These are phyloP conservation scores for Candida sojae DNA, from an alignment of 1,139 yeast genomes.

Conservation along the genomic window DNA sequence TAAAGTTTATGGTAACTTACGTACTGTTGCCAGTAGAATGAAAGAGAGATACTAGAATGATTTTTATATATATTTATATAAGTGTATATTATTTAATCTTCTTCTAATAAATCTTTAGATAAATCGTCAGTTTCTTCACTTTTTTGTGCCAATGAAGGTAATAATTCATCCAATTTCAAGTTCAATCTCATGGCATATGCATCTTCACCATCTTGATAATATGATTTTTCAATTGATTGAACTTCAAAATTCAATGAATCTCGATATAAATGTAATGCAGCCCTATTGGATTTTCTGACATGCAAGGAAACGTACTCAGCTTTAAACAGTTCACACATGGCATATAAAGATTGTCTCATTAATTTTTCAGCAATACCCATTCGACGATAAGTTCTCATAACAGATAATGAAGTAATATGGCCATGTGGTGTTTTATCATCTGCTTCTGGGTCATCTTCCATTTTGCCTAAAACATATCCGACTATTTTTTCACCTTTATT, in stretches of 20 bases:
- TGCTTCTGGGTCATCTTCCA: slow-evolving; percentile 91
- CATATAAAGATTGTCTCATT: slow-evolving; percentile 82
- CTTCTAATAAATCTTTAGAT: slow-evolving; percentile 35
- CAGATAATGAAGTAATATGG: slow-evolving; percentile 90
- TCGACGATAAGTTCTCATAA: slow-evolving; percentile 92
- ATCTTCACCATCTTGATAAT: slow-evolving; percentile 97
- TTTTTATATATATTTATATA: not conserved
- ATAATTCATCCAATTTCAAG: slow-evolving; percentile 56
- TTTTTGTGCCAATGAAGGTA: slow-evolving; percentile 57
- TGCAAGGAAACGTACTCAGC: slow-evolving; percentile 89
- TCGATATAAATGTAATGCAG: slow-evolving; percentile 89
- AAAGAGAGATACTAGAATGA: slow-evolving; percentile 79
- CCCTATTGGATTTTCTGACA: slow-evolving; percentile 90
- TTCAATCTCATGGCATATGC: slow-evolving; percentile 93
- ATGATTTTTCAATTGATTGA: slow-evolving; percentile 76
- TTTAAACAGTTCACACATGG: slow-evolving; percentile 78
- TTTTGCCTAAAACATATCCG: slow-evolving; percentile 92
- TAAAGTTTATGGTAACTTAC: slow-evolving; percentile 93
- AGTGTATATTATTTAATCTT: slow-evolving; percentile 7
- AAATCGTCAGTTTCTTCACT: slow-evolving; percentile 51
- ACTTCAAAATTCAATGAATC: slow-evolving; percentile 85
- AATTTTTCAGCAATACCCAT: slow-evolving; percentile 94
- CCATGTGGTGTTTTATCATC: slow-evolving; percentile 81
- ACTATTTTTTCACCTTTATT: slow-evolving; percentile 75
- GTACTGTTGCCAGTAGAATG: slow-evolving; percentile 95